Evolutionary conservation across 2,329 filamentous ascomycete genomes (phyloP).

Genomic region (Emmonsiellopsis sp.): DNA sequence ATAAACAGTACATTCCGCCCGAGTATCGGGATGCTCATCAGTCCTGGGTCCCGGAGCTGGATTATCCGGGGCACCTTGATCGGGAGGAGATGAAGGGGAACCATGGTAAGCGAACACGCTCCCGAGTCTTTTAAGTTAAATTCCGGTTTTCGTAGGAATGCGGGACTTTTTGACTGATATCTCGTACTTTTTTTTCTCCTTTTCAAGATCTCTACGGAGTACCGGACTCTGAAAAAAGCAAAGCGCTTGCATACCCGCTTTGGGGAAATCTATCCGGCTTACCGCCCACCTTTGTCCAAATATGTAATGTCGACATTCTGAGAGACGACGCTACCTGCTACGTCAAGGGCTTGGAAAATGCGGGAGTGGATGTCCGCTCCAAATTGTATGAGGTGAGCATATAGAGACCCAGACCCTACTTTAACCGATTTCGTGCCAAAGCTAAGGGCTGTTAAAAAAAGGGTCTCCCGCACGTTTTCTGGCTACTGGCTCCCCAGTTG

Average conservation of each 20-base stretch:
- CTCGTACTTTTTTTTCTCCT: background rate
- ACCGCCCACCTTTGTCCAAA: background rate
- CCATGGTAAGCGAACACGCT: background rate
- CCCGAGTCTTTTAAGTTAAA: background rate
- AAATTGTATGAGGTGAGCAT: conserved; percentile 1
- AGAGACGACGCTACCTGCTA: conserved; percentile 4
- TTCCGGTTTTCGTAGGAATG: too few species aligned
- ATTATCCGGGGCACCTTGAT: background rate
- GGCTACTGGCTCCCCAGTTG: conserved; percentile 1
- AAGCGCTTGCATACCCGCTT: conserved; percentile 3
- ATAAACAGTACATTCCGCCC: conserved; percentile 3
- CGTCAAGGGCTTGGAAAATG: background rate
- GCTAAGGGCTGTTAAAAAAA: background rate
- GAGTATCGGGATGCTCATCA: conserved; percentile 1
- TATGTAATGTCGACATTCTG: conserved; percentile 1
- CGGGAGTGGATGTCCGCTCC: conserved; percentile 1
- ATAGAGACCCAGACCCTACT: background rate
- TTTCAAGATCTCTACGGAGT: background rate
- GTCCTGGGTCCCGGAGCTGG: conserved; percentile 3
- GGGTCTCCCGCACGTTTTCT: conserved; percentile 2
- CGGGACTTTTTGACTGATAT: background rate
- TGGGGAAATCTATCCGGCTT: conserved; percentile 2
- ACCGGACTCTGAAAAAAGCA: conserved; percentile 1
- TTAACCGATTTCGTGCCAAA: background rate
- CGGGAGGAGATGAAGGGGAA: background rate